Evolutionary conservation across 129 eudicot genomes (phyloP).

Genomic region (Pseudognaphalium luteoalbum): DNA sequence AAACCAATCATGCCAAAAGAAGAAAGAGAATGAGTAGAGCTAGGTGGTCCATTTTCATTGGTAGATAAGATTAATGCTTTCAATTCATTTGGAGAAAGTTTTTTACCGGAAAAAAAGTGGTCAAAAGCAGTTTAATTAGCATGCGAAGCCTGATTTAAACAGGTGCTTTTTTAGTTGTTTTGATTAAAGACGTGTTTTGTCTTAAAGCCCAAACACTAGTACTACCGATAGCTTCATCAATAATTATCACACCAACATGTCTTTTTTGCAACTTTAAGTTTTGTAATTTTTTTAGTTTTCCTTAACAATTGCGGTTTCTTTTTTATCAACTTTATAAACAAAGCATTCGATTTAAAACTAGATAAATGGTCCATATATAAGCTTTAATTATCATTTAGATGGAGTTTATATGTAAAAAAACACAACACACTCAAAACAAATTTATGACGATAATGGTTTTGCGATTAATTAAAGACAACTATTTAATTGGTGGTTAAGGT

Average conservation of each 20-base stretch:
- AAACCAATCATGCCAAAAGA: constrained; percentile 18
- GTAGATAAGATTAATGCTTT: constrained; percentile 12
- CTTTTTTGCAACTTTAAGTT: background rate
- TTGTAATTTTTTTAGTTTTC: too few relatives aligned
- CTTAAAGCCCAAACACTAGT: constrained; percentile 6
- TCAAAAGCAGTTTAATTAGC: constrained; percentile 24
- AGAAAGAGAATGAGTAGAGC: constrained; percentile 8
- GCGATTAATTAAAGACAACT: too few relatives aligned
- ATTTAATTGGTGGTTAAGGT: too few relatives aligned
- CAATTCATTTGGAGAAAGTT: constrained; percentile 4
- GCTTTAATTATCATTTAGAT: too few relatives aligned
- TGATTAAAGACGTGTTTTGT: constrained; percentile 17
- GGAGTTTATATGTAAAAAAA: too few relatives aligned
- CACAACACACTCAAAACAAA: too few relatives aligned
- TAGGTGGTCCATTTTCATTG: background rate
- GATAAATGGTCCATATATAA: too few relatives aligned
- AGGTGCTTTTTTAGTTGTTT: constrained; percentile 3
- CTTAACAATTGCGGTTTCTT: too few relatives aligned
- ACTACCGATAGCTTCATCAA: background rate
- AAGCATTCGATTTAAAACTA: too few relatives aligned
- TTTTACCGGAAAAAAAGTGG: background rate
- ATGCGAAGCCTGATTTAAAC: constrained; percentile 6
- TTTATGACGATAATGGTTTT: too few relatives aligned
- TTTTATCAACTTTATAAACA: too few relatives aligned
- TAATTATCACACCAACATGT: background rate